Conservation (phyloP, 176 grass and related monocot genomes). For the Pharus latifolius region DNA sequence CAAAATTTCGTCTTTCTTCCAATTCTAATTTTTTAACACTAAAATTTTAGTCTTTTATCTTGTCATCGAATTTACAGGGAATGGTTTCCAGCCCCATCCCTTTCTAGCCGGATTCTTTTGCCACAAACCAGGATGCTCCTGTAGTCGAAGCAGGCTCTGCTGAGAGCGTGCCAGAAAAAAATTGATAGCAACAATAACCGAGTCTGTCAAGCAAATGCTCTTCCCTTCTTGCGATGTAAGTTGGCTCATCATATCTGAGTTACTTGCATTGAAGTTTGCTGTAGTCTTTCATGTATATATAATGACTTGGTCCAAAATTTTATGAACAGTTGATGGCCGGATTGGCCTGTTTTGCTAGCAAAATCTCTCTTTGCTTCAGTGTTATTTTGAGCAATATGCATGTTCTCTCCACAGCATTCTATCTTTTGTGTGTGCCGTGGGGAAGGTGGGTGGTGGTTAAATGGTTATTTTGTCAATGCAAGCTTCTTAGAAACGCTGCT, state of each 20-base stretch:
- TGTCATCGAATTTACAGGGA: slow-evolving; percentile 33
- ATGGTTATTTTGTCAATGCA: too few relatives aligned
- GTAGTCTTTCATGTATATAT: neutral
- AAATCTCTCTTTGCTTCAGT: too few relatives aligned
- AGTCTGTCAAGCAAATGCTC: slow-evolving; percentile 57
- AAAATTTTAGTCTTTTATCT: neutral
- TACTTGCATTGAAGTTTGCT: neutral
- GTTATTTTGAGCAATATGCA: too few relatives aligned
- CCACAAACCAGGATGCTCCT: slow-evolving; percentile 16
- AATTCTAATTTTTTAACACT: neutral
- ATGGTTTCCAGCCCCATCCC: slow-evolving; percentile 69
- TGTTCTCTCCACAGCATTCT: too few relatives aligned
- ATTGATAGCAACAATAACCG: slow-evolving; percentile 16
- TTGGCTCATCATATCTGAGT: neutral
- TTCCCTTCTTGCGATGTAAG: slow-evolving; percentile 50
- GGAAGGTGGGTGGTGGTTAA: too few relatives aligned
- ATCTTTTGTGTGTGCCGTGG: too few relatives aligned
- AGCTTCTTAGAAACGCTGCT: too few relatives aligned
- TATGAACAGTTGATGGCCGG: too few relatives aligned
- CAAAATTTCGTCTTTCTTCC: neutral
- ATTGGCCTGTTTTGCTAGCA: too few relatives aligned
- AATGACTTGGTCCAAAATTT: neutral
- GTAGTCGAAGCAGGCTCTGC: slow-evolving; percentile 16
- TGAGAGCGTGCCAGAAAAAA: neutral
- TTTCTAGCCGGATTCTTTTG: slow-evolving; percentile 55